Conservation (phyloP, 176 grass and related monocot genomes). For the Ananas comosus region DNA sequence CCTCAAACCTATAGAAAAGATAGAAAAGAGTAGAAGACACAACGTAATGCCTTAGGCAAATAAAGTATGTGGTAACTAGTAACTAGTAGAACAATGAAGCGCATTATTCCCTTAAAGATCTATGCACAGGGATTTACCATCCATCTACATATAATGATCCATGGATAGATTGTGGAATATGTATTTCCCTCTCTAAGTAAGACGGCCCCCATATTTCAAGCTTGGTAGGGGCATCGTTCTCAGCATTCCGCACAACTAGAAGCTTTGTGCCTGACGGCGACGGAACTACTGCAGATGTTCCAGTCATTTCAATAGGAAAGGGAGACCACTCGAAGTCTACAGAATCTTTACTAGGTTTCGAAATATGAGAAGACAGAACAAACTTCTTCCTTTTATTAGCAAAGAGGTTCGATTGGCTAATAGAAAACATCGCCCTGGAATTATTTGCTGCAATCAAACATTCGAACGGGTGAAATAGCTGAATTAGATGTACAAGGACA, state of each 20-base stretch:
- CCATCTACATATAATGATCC: conserved; percentile 64
- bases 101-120: not conserved
- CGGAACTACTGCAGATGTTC: conserved; percentile 60
- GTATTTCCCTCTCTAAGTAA: conserved; percentile 74
- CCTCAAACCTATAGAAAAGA: conserved; percentile 69
- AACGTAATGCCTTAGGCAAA: not conserved
- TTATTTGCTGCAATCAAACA: conserved; percentile 35
- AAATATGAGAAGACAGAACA: conserved; percentile 65
- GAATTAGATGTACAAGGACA: not conserved
- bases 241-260: conserved; percentile 61
- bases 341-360: conserved; percentile 41
- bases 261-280: conserved; percentile 75
- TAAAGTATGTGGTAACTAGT: not conserved
- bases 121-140: conserved; percentile 37
- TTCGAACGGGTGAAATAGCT: not conserved
- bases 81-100: not conserved
- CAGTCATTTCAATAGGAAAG: conserved; percentile 75
- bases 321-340: conserved; percentile 70
- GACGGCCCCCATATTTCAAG: conserved; percentile 65
- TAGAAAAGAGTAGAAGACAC: not conserved
- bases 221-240: conserved; percentile 69
- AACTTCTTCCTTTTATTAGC: conserved; percentile 57
- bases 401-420: conserved; percentile 56
- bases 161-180: conserved; percentile 66
- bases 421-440: conserved; percentile 52